Evolutionary conservation across 2,329 filamentous ascomycete species (phyloP).

Genomic region (Aspergillus candidus): DNA sequence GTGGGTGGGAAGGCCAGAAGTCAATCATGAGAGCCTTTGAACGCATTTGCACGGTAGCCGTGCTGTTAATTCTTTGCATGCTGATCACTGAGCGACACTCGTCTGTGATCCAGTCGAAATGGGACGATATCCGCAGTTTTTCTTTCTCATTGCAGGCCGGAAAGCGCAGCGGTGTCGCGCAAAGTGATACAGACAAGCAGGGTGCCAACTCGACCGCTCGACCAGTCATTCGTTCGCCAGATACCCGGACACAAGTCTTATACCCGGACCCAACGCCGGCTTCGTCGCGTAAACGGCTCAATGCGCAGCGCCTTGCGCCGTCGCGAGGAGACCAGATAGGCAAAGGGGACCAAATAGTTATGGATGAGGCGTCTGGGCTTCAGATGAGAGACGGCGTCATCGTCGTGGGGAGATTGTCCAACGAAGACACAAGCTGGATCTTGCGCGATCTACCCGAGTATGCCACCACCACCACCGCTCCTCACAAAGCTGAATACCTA

Average conservation of each 20-base stretch:
- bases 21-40: neutral
- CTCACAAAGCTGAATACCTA: neutral
- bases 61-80: constrained; percentile 12
- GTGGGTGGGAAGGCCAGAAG: no score
- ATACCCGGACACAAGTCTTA: no score
- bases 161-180: no score
- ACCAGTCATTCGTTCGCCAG: no score
- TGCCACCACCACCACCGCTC: constrained; percentile 7
- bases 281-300: no score
- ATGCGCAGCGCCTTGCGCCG: neutral
- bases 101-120: constrained; percentile 11
- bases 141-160: no score
- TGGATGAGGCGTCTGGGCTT: constrained; percentile 7
- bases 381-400: constrained; percentile 20
- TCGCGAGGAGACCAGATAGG: neutral
- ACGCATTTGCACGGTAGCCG: neutral
- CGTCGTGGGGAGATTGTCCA: constrained; percentile 36
- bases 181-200: no score
- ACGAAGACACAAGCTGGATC: constrained; percentile 42
- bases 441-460: constrained; percentile 39
- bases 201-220: no score
- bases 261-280: no score
- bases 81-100: constrained; percentile 17
- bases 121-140: constrained; percentile 2
- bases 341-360: neutral